Conservation (phyloP, 176 grass and related monocot species). For the Hyparrhenia diplandra region DNA sequence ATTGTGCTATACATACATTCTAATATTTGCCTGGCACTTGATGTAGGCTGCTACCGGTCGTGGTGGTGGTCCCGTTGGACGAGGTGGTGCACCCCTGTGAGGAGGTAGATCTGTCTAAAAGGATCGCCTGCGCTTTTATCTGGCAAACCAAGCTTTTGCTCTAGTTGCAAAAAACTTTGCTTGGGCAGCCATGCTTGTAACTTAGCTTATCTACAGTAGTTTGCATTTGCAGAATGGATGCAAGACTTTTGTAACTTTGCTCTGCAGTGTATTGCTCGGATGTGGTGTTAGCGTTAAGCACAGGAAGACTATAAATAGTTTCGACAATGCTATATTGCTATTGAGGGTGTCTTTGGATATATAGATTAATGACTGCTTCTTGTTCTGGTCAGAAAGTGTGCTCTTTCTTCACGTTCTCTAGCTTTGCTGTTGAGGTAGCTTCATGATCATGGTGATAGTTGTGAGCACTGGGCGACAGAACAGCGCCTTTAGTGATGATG, state of each 20-base stretch:
- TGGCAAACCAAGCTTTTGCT: neutral
- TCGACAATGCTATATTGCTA: neutral
- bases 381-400: neutral
- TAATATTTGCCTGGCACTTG: conserved; percentile 1
- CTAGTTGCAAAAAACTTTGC: neutral
- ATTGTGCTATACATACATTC: neutral
- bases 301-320: neutral
- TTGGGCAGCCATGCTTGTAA: conserved; percentile 4
- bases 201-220: conserved; percentile 9
- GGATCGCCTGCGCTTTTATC: neutral
- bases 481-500: too few relatives aligned
- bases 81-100: conserved; percentile 34
- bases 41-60: conserved; percentile 40
- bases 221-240: neutral
- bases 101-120: conserved; percentile 26
- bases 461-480: neutral
- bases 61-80: conserved; percentile 42
- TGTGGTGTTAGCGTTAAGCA: neutral
- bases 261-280: neutral
- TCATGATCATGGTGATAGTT: neutral
- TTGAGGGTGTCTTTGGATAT: neutral
- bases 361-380: neutral
- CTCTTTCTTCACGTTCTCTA: neutral
- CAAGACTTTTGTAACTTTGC: neutral
- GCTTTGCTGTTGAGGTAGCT: neutral